phyloP scores from a whole-genome alignment of 768 basidiomycete species.

The Lyophyllum semitale region DNA sequence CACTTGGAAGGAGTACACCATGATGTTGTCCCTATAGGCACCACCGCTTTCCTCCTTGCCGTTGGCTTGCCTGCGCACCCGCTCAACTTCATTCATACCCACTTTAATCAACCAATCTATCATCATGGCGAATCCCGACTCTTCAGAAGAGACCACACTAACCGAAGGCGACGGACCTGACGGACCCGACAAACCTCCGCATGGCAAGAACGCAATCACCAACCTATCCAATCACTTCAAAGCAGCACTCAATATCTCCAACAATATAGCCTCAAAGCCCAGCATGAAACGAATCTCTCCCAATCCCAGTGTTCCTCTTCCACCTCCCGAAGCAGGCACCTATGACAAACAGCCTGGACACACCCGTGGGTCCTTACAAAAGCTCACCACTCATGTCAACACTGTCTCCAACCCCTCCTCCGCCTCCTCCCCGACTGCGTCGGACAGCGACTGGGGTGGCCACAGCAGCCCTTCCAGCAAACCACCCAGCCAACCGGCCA shows the following conservation, averaged over 20 bases:
- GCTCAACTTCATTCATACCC: constrained; percentile 24
- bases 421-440: constrained; percentile 48
- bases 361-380: constrained; percentile 46
- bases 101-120: constrained; percentile 24
- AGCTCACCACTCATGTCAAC: constrained; percentile 29
- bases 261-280: too few species aligned
- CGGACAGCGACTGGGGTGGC: constrained; percentile 57
- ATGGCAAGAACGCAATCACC: constrained; percentile 24
- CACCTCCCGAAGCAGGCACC: constrained; percentile 49
- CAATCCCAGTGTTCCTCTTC: constrained; percentile 46
- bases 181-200: constrained; percentile 61
- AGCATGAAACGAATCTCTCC: too few species aligned
- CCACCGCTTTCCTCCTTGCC: constrained; percentile 25
- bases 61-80: constrained; percentile 12
- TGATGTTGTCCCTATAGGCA: constrained; percentile 46
- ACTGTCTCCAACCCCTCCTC: constrained; percentile 37
- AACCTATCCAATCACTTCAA: constrained; percentile 27
- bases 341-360: constrained; percentile 54
- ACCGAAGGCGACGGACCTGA: constrained; percentile 60
- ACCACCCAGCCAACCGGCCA: constrained; percentile 52
- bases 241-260: constrained; percentile 22
- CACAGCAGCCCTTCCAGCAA: constrained; percentile 57
- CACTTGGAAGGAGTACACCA: constrained; percentile 40
- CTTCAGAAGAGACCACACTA: constrained; percentile 51
- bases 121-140: constrained; percentile 45